Evolutionary conservation across 768 basidiomycete species (phyloP), one percentile per base, ranked within the genome.

Genomic region (Lepiota venenata): DNA sequence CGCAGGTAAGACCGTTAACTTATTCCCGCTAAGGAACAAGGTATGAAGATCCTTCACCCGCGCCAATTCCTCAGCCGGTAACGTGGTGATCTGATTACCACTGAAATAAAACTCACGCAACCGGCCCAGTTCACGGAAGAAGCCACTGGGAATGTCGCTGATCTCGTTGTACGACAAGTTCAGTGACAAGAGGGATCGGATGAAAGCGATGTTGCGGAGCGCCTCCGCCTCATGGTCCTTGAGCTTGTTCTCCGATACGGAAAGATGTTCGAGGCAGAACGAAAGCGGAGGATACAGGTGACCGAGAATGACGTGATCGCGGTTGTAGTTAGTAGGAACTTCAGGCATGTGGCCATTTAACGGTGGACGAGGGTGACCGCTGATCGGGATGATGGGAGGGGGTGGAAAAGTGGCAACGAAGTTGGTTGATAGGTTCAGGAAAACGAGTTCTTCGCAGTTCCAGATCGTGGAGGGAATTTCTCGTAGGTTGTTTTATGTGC

Each of bases 161-260:
- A 99, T 88, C 51, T 93, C 85, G 69, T 99, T 99, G 75, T 97
- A 98, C 22, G 91, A 92, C 16, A 98, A 75, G 61, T 98, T 98
- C 55, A 99, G 80, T 1, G 92, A 84, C 1, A 74, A 77, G 10
- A 99, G 80, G 59, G 89, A 41, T 1, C 46, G 47, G 3, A 55
- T n/a, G 27, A 55, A 55, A 14, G 53, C 27, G 20, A 48, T 48
- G 15, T 21, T 41, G 6, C 46, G 46, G 16, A 82, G 83, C 25
- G 97, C 78, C n/a, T n/a, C n/a, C n/a, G n/a, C n/a, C 9, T 81
- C 78, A 40, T 95, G 91, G 62, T 95, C 90, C 9, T 82, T 83
- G 16, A 98, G 75, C 27, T 76, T 77, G 69, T 98, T 99, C 75
- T 99, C 94, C 55, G 91, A 93, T 1, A 98, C 79, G 64, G 88